A percentile compares a stretch with the other conserved stretches of the same genome.
phyloP scores from a whole-genome alignment of 2,329 filamentous ascomycete genomes.

The Paracoccidioides lutzii region DNA sequence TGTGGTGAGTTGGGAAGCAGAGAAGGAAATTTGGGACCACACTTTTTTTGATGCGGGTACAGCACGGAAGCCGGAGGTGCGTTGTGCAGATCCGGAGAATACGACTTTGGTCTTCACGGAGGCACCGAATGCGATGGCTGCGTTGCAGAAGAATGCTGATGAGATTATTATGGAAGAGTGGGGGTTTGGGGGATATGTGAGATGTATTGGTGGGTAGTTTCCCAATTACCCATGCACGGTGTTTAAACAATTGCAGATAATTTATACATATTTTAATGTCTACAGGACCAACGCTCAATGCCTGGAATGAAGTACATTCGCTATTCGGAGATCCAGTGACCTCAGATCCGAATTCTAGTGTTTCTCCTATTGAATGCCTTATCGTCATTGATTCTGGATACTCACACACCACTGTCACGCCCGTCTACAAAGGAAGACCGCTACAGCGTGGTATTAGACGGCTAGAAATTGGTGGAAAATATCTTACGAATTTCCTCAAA shows the following conservation, averaged over 20 bases:
- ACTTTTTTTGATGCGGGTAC: conserved; percentile 63
- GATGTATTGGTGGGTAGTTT: conserved; percentile 51
- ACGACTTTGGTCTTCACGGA: conserved; percentile 80
- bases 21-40: conserved; percentile 91
- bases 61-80: conserved; percentile 36
- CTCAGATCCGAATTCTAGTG: conserved; percentile 28
- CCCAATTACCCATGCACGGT: no score
- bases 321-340: conserved; percentile 49
- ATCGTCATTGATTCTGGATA: conserved; percentile 85
- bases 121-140: conserved; percentile 67
- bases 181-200: conserved; percentile 75
- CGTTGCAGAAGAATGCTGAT: conserved; percentile 78
- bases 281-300: conserved; percentile 59
- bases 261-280: neutral
- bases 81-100: conserved; percentile 51
- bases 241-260: neutral
- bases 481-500: conserved; percentile 84
- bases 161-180: conserved; percentile 98
- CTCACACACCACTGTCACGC: conserved; percentile 82
- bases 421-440: conserved; percentile 66
- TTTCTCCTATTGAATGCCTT: conserved; percentile 60
- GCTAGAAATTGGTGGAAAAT: conserved; percentile 82
- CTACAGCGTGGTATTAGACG: conserved; percentile 70
- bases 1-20: conserved; percentile 89
- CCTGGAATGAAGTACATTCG: conserved; percentile 64